These are phyloP conservation scores for Eucalyptus coolabah DNA, from an alignment of 345 rosid genomes.

Conservation along the genomic window DNA sequence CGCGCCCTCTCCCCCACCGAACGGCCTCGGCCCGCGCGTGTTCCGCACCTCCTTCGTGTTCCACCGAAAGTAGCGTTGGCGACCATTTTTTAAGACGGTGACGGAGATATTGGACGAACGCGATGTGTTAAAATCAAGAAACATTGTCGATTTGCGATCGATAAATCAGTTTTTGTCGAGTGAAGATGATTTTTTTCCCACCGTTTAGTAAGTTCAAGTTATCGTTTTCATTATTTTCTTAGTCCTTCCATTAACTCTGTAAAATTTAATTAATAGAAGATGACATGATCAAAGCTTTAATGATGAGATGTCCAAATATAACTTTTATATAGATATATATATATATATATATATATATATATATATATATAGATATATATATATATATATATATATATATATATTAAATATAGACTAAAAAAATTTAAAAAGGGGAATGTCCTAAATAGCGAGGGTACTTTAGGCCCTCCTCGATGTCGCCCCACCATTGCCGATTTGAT, in stretches of 20 bases:
- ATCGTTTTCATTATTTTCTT: neutral
- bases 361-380: no score
- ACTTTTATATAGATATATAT: no score
- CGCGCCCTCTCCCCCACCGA: neutral
- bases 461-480: rapidly evolving
- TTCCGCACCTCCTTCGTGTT: neutral
- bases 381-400: no score
- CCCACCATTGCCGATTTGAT: no score
- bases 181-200: neutral
- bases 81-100: neutral
- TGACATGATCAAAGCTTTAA: no score
- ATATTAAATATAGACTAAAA: no score
- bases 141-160: neutral
- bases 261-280: no score
- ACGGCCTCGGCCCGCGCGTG: neutral
- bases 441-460: no score
- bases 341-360: no score
- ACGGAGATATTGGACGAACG: neutral
- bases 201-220: neutral
- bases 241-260: no score
- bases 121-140: neutral
- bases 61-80: neutral
- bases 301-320: no score
- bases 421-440: no score
- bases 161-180: neutral